Evolutionary conservation across 139 green algal species (phyloP), one percentile per base, ranked within the genome.

Genomic region (Diplosphaera chodatii): DNA sequence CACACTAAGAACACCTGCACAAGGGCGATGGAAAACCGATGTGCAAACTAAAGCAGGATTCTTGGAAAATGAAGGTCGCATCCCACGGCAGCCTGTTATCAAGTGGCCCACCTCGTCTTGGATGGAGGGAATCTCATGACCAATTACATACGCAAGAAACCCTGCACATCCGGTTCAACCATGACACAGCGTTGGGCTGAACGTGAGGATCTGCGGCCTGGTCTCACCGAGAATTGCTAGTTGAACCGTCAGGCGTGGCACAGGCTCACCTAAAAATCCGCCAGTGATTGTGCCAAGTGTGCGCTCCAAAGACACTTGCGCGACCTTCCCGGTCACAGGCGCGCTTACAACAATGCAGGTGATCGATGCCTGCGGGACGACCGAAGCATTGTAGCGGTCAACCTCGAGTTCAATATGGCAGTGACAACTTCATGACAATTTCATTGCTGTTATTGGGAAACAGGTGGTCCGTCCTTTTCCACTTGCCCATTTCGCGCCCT

Each of bases 261-360:
- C 13, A 23, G 10, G 13, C 37, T 13, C 16, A 21, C 75, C 74
- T 16, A 75, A 41, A 1, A 59, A 18, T 13, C 74, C 71, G 23
- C 80, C 80, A 10, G 64, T 32, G 3, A 82, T 34, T 3, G 80
- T 86, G 32, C 80, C 80, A 21, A 85, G 30, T 10, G 76, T 69
- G 31, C 80, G 69, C 76, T 86, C 75, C 25, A 77, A 40, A 0
- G 67, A 74, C 1, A 74, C 67, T 41, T 78, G 69, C 10, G 74
- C 31, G 4, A 74, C 67, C 63, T 70, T 78, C 0, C 74, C 74
- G 22, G 73, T 66, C 29, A 78, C 66, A 1, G 66, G 73, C 18
- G 55, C 48, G 0, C 55, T 55, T 0, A 78, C 72, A 3, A 72
- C 65, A 13, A 70, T 66, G 13, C 70, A 48, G 25, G 72, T 77